Percentiles rank a stretch among this genome's conserved stretches.
These are phyloP conservation scores for Ustilaginoidea virens DNA, from an alignment of 2,329 filamentous ascomycete species.

Conservation along the genomic window DNA sequence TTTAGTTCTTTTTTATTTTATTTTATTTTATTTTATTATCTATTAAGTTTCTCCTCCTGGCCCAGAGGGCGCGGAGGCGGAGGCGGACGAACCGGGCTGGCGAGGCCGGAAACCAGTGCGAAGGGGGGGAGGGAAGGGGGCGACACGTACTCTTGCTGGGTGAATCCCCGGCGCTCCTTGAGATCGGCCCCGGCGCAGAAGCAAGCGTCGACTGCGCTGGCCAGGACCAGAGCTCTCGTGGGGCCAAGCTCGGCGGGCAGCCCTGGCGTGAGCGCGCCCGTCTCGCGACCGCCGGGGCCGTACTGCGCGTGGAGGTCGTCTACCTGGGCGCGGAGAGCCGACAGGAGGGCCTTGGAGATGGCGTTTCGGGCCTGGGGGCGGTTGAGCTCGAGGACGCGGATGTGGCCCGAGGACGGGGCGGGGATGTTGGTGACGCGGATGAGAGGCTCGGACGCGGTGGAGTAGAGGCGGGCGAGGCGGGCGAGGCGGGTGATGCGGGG, in stretches of 20 bases:
- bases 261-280: constrained; percentile 16
- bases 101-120: neutral
- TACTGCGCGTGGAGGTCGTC: constrained; percentile 54
- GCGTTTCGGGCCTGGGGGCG: constrained; percentile 77
- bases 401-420: constrained; percentile 65
- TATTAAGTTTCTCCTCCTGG: too few relatives aligned
- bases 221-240: constrained; percentile 70
- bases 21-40: too few relatives aligned
- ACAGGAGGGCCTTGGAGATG: constrained; percentile 65
- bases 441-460: constrained; percentile 26
- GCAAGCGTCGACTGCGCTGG: constrained; percentile 68
- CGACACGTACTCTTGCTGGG: constrained; percentile 52
- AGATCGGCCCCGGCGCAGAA: constrained; percentile 94
- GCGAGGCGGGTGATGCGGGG: too few relatives aligned
- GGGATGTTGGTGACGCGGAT: constrained; percentile 62
- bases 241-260: constrained; percentile 31
- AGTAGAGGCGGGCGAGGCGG: constrained; percentile 27
- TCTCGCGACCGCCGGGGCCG: constrained; percentile 36
- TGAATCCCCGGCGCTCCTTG: constrained; percentile 72
- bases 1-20: too few relatives aligned
- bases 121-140: neutral
- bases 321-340: constrained; percentile 56
- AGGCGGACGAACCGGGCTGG: too few relatives aligned
- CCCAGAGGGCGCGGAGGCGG: too few relatives aligned
- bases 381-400: constrained; percentile 79